Evolutionary conservation across 164 flowering plant species (phyloP), one percentile per base, ranked within the genome.

Genomic region (Magnolia changhungtana): DNA sequence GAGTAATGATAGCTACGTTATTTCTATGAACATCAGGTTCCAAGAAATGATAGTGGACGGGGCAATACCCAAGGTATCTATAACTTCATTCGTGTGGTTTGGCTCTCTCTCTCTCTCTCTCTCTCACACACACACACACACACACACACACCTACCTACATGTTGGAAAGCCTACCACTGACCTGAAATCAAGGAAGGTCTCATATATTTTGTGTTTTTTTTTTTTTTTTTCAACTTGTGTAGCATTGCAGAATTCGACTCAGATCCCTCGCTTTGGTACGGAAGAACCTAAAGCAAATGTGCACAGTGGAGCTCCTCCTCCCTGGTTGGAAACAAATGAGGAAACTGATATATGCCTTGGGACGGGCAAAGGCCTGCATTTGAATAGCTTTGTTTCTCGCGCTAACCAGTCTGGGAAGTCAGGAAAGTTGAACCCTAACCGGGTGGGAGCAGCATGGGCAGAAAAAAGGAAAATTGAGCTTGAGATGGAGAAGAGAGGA

Each of bases 401-500:
- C 10, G 64, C 45, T 3, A 80, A 76, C 19, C 85, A 81, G 74
- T 67, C 84, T 6, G 75, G 80, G 67, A 91, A 86, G 78, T 80
- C 89, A 50, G 75, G 77, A 11, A 92, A 89, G 71, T 75, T 90
- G 82, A 92, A 96, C 71, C 97, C 94, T 9, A 90, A 89, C 74
- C 84, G 98, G 72, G 97, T 92, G 27, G 99, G 98, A 78, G 97
- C 99, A 81, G 98, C 97, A 78, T 94, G 98, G 98, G 98, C 98
- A 73, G 99, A 96, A 78, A 94, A 80, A 82, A 84, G 99, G 82
- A 91, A 88, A 87, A 78, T 82, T 67, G 96, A 94, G 83, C 50
- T 96, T 82, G 93, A 93, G 85, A 82, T 84, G 93, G 99, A 96
- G 85, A 93, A 84, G 81, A 87, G 88, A 72, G 97, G 99, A 78